Conservation (phyloP, 1,139 yeast species). For the Candida tropicalis region DNA sequence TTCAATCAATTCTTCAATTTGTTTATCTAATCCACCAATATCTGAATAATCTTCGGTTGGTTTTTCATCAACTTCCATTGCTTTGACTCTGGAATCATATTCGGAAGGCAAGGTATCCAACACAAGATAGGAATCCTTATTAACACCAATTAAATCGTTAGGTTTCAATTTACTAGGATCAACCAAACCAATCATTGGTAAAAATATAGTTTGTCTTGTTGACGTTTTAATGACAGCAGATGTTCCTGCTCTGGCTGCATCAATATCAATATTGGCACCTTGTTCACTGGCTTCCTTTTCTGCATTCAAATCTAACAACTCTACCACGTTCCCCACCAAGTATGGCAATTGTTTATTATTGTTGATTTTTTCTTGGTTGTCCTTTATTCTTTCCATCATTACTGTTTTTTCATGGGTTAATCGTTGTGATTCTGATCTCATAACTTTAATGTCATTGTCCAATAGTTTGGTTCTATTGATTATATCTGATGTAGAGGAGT, state of each 20-base stretch:
- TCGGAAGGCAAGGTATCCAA: conserved; percentile 96
- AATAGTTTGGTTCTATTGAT: conserved; percentile 82
- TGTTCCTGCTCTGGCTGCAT: conserved; percentile 91
- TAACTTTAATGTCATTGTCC: conserved; percentile 94
- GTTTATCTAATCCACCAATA: conserved; percentile 97
- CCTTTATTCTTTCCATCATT: conserved; percentile 92
- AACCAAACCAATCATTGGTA: conserved; percentile 94
- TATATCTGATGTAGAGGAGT: conserved; percentile 80
- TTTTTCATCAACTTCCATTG: conserved; percentile 99
- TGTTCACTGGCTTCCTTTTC: conserved; percentile 88
- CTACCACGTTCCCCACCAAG: conserved; percentile 97
- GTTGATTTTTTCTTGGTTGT: conserved; percentile 93
- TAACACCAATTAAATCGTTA: conserved; percentile 95
- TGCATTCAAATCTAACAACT: conserved; percentile 82
- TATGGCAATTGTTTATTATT: conserved; percentile 96
- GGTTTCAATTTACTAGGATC: conserved; percentile 89
- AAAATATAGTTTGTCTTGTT: conserved; percentile 94
- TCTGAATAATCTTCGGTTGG: conserved; percentile 97
- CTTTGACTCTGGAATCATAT: conserved; percentile 95
- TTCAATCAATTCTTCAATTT: conserved; percentile 95
- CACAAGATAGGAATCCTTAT: conserved; percentile 92
- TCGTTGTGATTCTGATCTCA: conserved; percentile 90
- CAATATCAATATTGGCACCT: conserved; percentile 94
- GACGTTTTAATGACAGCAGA: conserved; percentile 98
- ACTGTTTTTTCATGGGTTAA: conserved; percentile 89